Evolutionary conservation across 1,139 yeast genomes (phyloP), one percentile per base, ranked within the genome.

Genomic region (Sugiyamaella grinbergsii): DNA sequence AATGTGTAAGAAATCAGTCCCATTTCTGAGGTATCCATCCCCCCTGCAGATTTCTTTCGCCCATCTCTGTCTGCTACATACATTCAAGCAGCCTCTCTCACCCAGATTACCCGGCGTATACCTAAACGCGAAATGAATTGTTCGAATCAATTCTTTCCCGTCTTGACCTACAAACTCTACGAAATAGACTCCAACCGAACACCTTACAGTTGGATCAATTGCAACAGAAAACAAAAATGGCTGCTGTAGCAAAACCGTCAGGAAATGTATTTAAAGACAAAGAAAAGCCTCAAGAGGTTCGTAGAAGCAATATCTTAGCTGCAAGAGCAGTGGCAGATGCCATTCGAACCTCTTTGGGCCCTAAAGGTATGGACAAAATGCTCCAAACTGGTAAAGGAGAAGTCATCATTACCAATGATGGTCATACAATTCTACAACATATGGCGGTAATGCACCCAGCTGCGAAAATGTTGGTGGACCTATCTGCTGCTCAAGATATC

Each of bases 281-380:
- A 69, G 98, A 94, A 67, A 93, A 94, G 77, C 98, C 99, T 11
- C 95, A 86, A 68, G 98, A 93, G 72, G 98, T 94, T 52, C 86
- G 99, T 60, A 84, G 81, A 69, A 83, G 94, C 51, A 94, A 94
- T 67, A 91, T 94, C 60, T 77, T 88, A 55, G 98, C 98, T 1
- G 98, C 98, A 7, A 78, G 95, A 63, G 98, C 98, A 3, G 98
- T 94, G 36, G 93, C 97, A 2, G 98, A 94, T 71, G 98, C 98
- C 48, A 90, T 93, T 66, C 80, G 98, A 70, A 93, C 99, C 2
- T 90, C 98, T 8, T 75, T 93, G 54, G 99, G 99, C 31, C 99
- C 99, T 49, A 91, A 90, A 70, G 98, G 99, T 55, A 93, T 93
- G 98, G 99, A 93, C 70, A 94, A 94, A 75, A 93, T 93, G 98